Percentiles rank a stretch among this genome's conserved stretches.
These are phyloP conservation scores for Diversispora eburnea DNA, from an alignment of 192 early-diverging fungal species.

Conservation along the genomic window DNA sequence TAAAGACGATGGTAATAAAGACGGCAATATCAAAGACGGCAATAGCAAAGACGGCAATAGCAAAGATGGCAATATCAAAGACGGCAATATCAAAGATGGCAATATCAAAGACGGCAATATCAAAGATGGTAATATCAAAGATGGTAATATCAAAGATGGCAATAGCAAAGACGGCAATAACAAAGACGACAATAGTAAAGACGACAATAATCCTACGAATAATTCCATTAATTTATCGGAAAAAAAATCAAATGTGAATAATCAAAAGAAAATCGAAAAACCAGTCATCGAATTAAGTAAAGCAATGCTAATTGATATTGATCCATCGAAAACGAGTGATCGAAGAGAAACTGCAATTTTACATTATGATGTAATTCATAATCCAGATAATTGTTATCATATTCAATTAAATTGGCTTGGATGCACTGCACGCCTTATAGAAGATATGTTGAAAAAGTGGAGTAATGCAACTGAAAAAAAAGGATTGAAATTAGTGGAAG, in stretches of 20 bases:
- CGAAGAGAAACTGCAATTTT: conserved; percentile 80
- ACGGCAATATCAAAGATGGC: conserved; percentile 33
- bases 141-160: too few species aligned
- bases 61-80: too few species aligned
- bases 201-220: too few species aligned
- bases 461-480: conserved; percentile 74
- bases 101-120: neutral
- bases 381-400: conserved; percentile 85
- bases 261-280: neutral
- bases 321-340: conserved; percentile 71
- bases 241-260: too few species aligned
- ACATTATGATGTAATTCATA: conserved; percentile 89
- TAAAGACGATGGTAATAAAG: conserved; percentile 49
- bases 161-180: too few species aligned
- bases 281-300: conserved; percentile 55
- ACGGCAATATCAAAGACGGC: too few species aligned
- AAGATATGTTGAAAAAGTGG: conserved; percentile 84
- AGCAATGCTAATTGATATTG: conserved; percentile 76
- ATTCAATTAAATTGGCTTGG: conserved; percentile 94
- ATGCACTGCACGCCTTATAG: conserved; percentile 84
- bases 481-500: conserved; percentile 87
- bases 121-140: conserved; percentile 1
- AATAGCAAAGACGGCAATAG: too few species aligned
- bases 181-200: too few species aligned
- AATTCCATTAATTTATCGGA: too few species aligned